A percentile compares a stretch with the other conserved stretches of the same genome.
These are phyloP conservation scores for Coleophoma eucalyptorum DNA, from an alignment of 2,329 filamentous ascomycete genomes.

Conservation along the genomic window DNA sequence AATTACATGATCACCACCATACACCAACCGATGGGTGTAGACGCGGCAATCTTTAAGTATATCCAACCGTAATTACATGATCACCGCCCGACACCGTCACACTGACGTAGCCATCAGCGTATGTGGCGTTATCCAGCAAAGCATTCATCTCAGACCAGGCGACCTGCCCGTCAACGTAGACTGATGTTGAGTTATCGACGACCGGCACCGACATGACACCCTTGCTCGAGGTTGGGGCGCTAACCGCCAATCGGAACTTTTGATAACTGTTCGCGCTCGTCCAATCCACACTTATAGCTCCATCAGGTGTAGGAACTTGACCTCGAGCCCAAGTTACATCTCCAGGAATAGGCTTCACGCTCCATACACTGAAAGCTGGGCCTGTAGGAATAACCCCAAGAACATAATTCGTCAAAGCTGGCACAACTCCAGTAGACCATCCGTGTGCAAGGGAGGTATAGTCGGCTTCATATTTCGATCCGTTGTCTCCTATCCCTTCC, in stretches of 20 bases:
- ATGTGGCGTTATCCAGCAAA: background rate
- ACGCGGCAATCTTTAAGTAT: no score
- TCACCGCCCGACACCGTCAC: conserved; percentile 5
- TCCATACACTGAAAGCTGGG: conserved; percentile 40
- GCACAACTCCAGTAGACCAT: conserved; percentile 47
- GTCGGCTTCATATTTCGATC: conserved; percentile 37
- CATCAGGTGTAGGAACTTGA: conserved; percentile 36
- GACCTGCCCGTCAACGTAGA: conserved; percentile 13
- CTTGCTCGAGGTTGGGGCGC: conserved; percentile 23
- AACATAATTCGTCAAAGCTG: conserved; percentile 40
- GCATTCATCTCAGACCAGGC: conserved; percentile 4
- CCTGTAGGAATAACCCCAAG: conserved; percentile 40
- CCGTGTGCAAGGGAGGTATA: conserved; percentile 48
- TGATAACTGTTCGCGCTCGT: conserved; percentile 12
- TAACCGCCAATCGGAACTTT: conserved; percentile 25
- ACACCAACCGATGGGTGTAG: no score
- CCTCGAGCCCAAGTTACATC: conserved; percentile 39
- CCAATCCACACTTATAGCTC: conserved; percentile 36
- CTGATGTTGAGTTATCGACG: background rate
- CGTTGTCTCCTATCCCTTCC: conserved; percentile 44
- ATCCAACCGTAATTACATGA: background rate
- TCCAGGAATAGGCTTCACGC: conserved; percentile 31
- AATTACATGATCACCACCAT: background rate
- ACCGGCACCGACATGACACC: conserved; percentile 21
- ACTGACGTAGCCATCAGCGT: conserved; percentile 14